Evolutionary conservation across 352 stramenopile genomes (phyloP).

Genomic region (Phytophthora melonis): DNA sequence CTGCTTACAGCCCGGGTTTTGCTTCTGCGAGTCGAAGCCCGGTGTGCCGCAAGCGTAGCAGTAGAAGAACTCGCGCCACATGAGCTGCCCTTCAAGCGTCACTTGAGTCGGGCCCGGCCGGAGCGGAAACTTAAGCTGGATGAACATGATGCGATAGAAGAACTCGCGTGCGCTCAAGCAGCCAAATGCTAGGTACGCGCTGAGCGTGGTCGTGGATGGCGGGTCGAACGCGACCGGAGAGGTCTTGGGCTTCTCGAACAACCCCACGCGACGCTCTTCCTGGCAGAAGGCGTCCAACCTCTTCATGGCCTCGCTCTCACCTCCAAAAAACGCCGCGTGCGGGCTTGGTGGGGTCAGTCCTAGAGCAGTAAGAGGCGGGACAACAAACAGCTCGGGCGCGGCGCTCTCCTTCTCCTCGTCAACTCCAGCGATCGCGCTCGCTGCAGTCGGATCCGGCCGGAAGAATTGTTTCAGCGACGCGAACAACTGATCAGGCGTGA

Average conservation of each 20-base stretch:
- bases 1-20: conserved; percentile 90
- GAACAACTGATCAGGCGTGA: conserved; percentile 44
- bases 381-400: conserved; percentile 40
- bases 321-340: conserved; percentile 65
- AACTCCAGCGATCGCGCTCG: conserved; percentile 40
- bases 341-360: conserved; percentile 39
- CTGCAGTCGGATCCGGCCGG: conserved; percentile 15
- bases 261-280: conserved; percentile 75
- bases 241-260: conserved; percentile 98
- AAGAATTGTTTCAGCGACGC: conserved; percentile 40
- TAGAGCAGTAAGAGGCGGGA: conserved; percentile 54
- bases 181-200: conserved; percentile 91
- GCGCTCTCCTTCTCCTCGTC: conserved; percentile 2
- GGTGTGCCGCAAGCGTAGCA: conserved; percentile 65
- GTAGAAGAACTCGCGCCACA: conserved; percentile 97
- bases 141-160: conserved; percentile 84
- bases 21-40: conserved; percentile 91
- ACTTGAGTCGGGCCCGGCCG: conserved; percentile 85
- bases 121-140: conserved; percentile 91
- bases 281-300: conserved; percentile 69
- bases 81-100: conserved; percentile 93
- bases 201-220: conserved; percentile 95
- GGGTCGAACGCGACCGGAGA: conserved; percentile 81
- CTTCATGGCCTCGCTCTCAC: conserved; percentile 60
- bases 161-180: conserved; percentile 89